Evolutionary conservation across 2,329 filamentous ascomycete species (phyloP), one percentile per base, ranked within the genome.

Genomic region (Phyllosticta citribraziliensis): DNA sequence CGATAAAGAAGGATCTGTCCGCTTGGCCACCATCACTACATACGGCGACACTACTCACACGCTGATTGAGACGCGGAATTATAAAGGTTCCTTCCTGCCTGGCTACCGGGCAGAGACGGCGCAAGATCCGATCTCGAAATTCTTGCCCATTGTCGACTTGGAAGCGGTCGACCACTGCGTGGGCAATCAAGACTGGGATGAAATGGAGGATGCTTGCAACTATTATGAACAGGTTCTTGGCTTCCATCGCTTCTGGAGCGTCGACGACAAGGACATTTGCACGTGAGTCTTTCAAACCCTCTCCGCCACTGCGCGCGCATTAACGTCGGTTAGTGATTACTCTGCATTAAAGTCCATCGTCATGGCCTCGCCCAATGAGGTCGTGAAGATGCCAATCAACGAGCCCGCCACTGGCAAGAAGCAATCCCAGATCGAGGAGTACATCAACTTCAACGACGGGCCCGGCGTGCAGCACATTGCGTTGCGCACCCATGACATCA

Each of bases 371-470:
- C 85, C 86, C 63, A 90, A 92, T 78, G 88, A 93, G 62, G 74
- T 88, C 4, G 91, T 97, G 75, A 97, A 97, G 79, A 97, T 97
- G 91, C 93, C 93, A 69, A 96, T 97, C 82, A 97, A 97, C 79
- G 92, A 97, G 78, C 93, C 93, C 1, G 93, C 93, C 0, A 79
- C 84, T 1, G 93, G 92, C 63, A 94, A 94, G 79, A 93, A 90
- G 76, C 89, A 91, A 75, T 90, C 86, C 11, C 93, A 97, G 77
- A 97, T 97, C 67, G 92, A 97, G 74, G 93, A 97, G 62, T 80
- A 79, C 62, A 86, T 97, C 66, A 81, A 89, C 72, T 70, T 94
- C 80, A 96, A 96, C 79, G 84, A 87, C 57, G 93, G 93, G 0
- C 80, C 92, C 0, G 93, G 93, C 55, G 91, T 97, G 0, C 93